Conservation (phyloP, 1,139 yeast genomes). For the Hemisphaericaspora subhashii region DNA sequence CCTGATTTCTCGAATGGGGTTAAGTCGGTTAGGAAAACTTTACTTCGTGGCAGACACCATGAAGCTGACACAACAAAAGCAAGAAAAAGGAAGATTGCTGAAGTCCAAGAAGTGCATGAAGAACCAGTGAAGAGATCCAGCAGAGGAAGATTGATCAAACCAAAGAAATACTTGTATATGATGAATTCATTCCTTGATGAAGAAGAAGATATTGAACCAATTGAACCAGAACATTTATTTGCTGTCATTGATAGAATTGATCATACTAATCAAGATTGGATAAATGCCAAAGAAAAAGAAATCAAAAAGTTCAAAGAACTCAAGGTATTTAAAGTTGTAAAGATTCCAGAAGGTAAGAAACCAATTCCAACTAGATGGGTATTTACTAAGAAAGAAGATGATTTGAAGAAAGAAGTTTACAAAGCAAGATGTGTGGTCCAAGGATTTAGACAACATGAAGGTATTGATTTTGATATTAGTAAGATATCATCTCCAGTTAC, state of each 20-base stretch:
- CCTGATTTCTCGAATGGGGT: no score
- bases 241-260: not conserved
- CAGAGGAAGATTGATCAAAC: no score
- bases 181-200: no score
- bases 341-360: not conserved
- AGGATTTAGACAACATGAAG: slow-evolving; percentile 1
- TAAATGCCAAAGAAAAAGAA: not conserved
- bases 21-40: no score
- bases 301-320: not conserved
- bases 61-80: no score
- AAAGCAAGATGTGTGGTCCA: slow-evolving; percentile 3
- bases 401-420: not conserved
- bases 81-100: no score
- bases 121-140: no score
- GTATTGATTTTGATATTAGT: slow-evolving; percentile 1
- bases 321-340: not conserved
- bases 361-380: not conserved
- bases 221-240: not conserved
- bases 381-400: not conserved
- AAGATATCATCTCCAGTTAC: slow-evolving; percentile 2
- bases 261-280: not conserved
- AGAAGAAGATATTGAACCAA: not conserved
- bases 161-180: no score
- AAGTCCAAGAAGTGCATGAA: no score
- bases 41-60: no score